phyloP scores from a whole-genome alignment of 176 grass and related monocot species.

The Saccharum spontaneum region DNA sequence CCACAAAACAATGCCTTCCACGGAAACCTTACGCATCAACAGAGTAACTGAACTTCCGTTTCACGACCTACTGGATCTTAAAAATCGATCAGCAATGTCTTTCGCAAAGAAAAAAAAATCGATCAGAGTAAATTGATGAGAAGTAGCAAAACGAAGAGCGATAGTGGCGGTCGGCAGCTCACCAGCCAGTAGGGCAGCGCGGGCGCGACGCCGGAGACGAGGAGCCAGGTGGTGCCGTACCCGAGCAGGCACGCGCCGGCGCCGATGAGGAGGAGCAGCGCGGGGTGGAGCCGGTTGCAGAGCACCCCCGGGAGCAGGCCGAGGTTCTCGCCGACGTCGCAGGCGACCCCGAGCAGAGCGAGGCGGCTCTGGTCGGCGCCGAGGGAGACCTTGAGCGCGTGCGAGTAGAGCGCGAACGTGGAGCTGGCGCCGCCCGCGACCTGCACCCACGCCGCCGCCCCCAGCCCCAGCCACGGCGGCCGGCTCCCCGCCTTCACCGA shows the following conservation, averaged over 20 bases:
- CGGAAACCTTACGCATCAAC: not conserved
- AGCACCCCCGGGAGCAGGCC: slow-evolving; percentile 69
- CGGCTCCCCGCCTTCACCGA: slow-evolving; percentile 79
- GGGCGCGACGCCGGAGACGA: slow-evolving; percentile 47
- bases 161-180: not conserved
- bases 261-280: slow-evolving; percentile 70
- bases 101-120: not conserved
- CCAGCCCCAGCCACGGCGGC: slow-evolving; percentile 82
- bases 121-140: not conserved
- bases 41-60: slow-evolving; percentile 24
- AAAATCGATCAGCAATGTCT: not conserved
- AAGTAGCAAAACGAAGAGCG: not conserved
- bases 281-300: slow-evolving; percentile 87
- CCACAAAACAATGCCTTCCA: slow-evolving; percentile 7
- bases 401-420: slow-evolving; percentile 94
- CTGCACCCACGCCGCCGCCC: slow-evolving; percentile 81
- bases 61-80: not conserved
- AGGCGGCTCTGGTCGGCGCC: slow-evolving; percentile 74
- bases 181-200: slow-evolving; percentile 85
- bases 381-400: slow-evolving; percentile 67
- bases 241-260: slow-evolving; percentile 61
- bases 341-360: slow-evolving; percentile 80
- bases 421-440: slow-evolving; percentile 67
- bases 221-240: slow-evolving; percentile 58
- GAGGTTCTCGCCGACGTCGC: slow-evolving; percentile 86